These are phyloP conservation scores for Colletotrichum liriopes DNA, from an alignment of 2,329 filamentous ascomycete species.

Conservation along the genomic window DNA sequence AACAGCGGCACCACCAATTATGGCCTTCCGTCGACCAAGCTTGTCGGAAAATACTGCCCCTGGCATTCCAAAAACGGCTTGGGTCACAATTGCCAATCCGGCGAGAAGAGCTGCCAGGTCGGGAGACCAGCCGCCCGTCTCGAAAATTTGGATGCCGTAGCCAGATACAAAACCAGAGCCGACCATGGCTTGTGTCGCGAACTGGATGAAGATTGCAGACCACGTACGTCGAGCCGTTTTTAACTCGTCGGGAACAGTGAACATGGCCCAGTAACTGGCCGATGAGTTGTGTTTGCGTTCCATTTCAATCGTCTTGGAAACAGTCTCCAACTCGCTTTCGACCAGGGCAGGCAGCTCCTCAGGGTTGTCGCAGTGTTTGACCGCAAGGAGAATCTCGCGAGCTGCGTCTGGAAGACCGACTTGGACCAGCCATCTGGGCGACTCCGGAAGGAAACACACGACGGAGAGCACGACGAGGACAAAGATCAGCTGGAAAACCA, in stretches of 20 bases:
- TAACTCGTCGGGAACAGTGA: neutral
- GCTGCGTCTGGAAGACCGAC: neutral
- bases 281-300: slow-evolving; percentile 10
- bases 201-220: slow-evolving; percentile 7
- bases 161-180: neutral
- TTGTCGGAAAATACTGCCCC: slow-evolving; percentile 8
- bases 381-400: slow-evolving; percentile 1
- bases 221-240: neutral
- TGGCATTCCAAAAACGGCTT: slow-evolving; percentile 9
- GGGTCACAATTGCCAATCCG: slow-evolving; percentile 3
- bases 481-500: slow-evolving; percentile 4
- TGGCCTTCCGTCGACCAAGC: slow-evolving; percentile 5
- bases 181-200: slow-evolving; percentile 9
- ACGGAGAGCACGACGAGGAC: neutral
- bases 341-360: neutral
- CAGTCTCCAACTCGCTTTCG: neutral
- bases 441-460: neutral
- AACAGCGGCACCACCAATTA: neutral
- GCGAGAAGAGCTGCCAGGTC: slow-evolving; percentile 6
- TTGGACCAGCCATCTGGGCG: neutral
- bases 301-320: slow-evolving; percentile 13
- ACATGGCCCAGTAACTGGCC: slow-evolving; percentile 9
- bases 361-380: neutral
- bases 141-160: slow-evolving; percentile 10
- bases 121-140: slow-evolving; percentile 9